Conservation (phyloP, 768 basidiomycete genomes). For the Serendipita vermifera region DNA sequence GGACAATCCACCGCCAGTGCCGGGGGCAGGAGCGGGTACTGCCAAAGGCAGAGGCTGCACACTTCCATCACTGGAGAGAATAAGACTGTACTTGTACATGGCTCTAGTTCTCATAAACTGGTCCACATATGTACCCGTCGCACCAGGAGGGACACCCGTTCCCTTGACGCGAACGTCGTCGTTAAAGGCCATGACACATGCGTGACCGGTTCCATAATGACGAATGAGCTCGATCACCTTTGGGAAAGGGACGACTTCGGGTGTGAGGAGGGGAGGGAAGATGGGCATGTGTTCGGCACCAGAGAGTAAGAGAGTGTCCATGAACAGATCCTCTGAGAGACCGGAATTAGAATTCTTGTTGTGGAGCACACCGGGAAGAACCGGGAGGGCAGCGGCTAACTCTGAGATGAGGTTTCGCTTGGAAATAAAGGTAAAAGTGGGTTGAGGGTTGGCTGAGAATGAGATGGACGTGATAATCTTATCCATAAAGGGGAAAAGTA, state of each 20-base stretch:
- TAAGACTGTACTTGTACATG: slow-evolving; percentile 83
- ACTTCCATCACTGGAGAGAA: slow-evolving; percentile 75
- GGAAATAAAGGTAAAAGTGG: slow-evolving; percentile 72
- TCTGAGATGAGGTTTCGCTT: slow-evolving; percentile 62
- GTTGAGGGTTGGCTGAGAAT: slow-evolving; percentile 43
- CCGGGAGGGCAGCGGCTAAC: slow-evolving; percentile 24
- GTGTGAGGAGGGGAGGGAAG: slow-evolving; percentile 67
- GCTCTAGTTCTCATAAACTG: slow-evolving; percentile 78
- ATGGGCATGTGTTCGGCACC: slow-evolving; percentile 73
- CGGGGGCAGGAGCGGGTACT: slow-evolving; percentile 35
- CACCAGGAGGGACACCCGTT: not conserved
- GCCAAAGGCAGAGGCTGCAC: slow-evolving; percentile 73
- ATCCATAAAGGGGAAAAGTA: slow-evolving; percentile 79
- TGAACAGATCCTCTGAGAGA: slow-evolving; percentile 79
- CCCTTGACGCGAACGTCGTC: slow-evolving; percentile 76
- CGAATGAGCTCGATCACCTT: slow-evolving; percentile 85
- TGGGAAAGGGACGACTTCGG: slow-evolving; percentile 58
- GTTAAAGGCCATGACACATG: slow-evolving; percentile 59
- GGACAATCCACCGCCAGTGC: slow-evolving; percentile 28
- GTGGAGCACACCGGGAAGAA: not conserved
- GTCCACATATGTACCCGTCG: slow-evolving; percentile 59
- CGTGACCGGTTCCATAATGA: slow-evolving; percentile 81
- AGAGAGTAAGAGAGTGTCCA: slow-evolving; percentile 84
- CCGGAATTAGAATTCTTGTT: not conserved
- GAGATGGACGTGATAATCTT: slow-evolving; percentile 84